Base-by-base conservation (phyloP, 495 filamentous ascomycete genomes). In the Hypoxylon fragiforme region DNA sequence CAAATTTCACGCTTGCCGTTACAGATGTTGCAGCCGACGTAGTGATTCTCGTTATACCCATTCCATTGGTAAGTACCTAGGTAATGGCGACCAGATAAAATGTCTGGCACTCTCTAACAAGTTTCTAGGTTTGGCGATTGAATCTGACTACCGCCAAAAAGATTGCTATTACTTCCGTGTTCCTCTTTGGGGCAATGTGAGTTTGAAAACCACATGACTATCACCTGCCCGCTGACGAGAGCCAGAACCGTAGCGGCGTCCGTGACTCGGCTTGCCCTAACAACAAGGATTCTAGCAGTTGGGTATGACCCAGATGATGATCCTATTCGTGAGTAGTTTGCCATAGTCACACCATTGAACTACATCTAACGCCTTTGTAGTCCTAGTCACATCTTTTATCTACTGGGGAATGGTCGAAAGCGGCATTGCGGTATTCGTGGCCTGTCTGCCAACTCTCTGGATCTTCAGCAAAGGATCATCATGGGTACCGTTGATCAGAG, bases 351-450 rank as follows among this genome's bases (percentile, higher is more conserved):
- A n/a, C n/a, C n/a, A n/a, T n/a, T n/a, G n/a, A n/a, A n/a, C n/a
- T n/a, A 34, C 31, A 34, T n/a, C 24, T 44, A 15, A 44, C 22
- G 15, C 2, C 1, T 7, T 15, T 8, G 1, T 24, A 58, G 54
- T 58, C 22, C 18, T 26, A 7, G 37, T 51, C 15, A 58, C 54
- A 1, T n/a, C 19, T 11, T 58, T 15, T 35, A 24, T 58, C 8
- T 58, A 58, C 35, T 58, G 54, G 54, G 54, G 54, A 16, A 58
- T 58, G 54, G 28, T 58, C 7, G 54, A 58, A 28, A 38, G 39
- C 13, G 54, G 54, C 3, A 31, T 42, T 12, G 54, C 34, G 18
- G 35, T 51, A 1, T 45, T 50, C 16, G 46, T 40, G 1, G 47
- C 46, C 31, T 58, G 46, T 8, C 20, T 52, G 14, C 54, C 54